phyloP scores from a whole-genome alignment of 495 filamentous ascomycete genomes.

The Talaromyces nanjingensis region DNA sequence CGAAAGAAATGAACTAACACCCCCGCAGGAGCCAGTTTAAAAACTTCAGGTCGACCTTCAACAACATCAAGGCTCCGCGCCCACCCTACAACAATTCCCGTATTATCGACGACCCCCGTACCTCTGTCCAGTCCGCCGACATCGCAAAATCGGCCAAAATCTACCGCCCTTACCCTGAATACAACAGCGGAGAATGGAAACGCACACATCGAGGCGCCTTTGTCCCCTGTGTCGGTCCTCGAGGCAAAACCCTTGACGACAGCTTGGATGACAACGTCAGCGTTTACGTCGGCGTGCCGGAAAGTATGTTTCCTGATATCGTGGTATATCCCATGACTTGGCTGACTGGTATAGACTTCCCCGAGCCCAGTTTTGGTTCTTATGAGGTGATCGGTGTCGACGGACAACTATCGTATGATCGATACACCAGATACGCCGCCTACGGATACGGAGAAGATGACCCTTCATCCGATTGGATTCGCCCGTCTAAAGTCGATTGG shows the following conservation, averaged over 20 bases:
- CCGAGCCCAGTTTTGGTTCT: slow-evolving; percentile 38
- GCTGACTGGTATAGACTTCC: slow-evolving; percentile 20
- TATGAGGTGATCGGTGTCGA: slow-evolving; percentile 41
- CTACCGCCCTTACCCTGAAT: slow-evolving; percentile 46
- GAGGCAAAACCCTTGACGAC: slow-evolving; percentile 35
- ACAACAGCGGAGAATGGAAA: slow-evolving; percentile 39
- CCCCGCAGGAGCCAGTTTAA: neutral
- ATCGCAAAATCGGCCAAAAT: slow-evolving; percentile 14
- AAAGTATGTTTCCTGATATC: slow-evolving; percentile 11
- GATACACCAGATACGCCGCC: slow-evolving; percentile 44
- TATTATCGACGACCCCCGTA: slow-evolving; percentile 5
- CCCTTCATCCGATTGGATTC: slow-evolving; percentile 13
- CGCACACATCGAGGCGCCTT: slow-evolving; percentile 32
- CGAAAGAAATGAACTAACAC: neutral
- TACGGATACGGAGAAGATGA: slow-evolving; percentile 39
- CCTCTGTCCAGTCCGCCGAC: neutral
- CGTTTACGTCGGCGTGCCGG: slow-evolving; percentile 32
- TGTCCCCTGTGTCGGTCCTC: slow-evolving; percentile 39
- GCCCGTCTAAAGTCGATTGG: slow-evolving; percentile 48
- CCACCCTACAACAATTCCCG: slow-evolving; percentile 1
- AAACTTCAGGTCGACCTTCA: slow-evolving; percentile 8
- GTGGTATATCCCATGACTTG: neutral
- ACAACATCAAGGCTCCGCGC: neutral
- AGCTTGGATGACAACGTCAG: slow-evolving; percentile 38
- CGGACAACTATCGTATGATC: slow-evolving; percentile 44